A percentile compares a stretch with the other conserved stretches of the same genome.
These are phyloP conservation scores for Fagus crenata DNA, from an alignment of 306 rosid species.

Conservation along the genomic window DNA sequence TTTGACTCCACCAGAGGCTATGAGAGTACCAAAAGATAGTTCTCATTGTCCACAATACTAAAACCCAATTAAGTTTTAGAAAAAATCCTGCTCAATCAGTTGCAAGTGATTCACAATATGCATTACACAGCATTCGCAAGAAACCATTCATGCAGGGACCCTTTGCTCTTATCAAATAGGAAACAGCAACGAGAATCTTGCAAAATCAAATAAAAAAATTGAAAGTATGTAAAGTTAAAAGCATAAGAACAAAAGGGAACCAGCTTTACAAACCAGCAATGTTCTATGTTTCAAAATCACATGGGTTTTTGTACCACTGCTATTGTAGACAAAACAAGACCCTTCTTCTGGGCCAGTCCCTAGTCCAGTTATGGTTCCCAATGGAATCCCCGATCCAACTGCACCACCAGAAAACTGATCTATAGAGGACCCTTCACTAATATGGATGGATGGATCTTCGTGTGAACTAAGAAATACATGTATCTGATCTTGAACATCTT, in stretches of 20 bases:
- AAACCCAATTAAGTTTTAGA: neutral
- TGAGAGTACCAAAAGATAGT: neutral
- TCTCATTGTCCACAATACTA: neutral
- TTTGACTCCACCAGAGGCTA: neutral
- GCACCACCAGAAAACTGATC: slow-evolving; percentile 33
- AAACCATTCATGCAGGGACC: neutral
- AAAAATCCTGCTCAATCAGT: neutral
- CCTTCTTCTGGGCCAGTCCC: slow-evolving; percentile 85
- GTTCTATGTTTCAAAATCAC: slow-evolving; percentile 89
- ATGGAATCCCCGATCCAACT: slow-evolving; percentile 49
- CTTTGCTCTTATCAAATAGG: neutral
- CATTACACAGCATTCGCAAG: neutral
- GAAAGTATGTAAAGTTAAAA: slow-evolving; percentile 12
- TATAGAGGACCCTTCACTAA: slow-evolving; percentile 28
- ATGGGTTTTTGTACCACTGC: slow-evolving; percentile 73
- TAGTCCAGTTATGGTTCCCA: slow-evolving; percentile 86
- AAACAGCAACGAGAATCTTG: neutral
- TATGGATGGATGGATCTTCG: slow-evolving; percentile 34
- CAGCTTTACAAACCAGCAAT: slow-evolving; percentile 61
- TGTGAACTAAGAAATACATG: slow-evolving; percentile 65
- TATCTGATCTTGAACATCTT: slow-evolving; percentile 63
- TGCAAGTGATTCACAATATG: neutral
- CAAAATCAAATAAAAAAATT: neutral
- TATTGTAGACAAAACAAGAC: slow-evolving; percentile 70
- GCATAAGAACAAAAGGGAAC: slow-evolving; percentile 24